These are phyloP conservation scores for Rhinocladiella mackenziei DNA, from an alignment of 2,329 filamentous ascomycete genomes.

Conservation along the genomic window DNA sequence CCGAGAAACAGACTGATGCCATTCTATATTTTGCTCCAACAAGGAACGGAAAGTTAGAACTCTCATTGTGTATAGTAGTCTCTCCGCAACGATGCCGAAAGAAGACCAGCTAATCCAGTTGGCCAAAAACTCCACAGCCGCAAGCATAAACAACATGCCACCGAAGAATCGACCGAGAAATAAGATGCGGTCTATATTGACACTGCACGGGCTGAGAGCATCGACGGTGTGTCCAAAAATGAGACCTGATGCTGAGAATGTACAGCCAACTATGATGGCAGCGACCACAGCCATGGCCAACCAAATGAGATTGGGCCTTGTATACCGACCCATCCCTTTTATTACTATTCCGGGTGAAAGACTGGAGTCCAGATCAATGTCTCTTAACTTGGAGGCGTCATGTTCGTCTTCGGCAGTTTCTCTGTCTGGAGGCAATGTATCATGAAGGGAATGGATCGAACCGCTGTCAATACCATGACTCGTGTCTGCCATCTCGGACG, in stretches of 20 bases:
- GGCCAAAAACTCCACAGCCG: slow-evolving; percentile 56
- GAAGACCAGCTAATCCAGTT: slow-evolving; percentile 56
- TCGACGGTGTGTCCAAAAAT: slow-evolving; percentile 60
- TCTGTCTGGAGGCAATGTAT: background rate
- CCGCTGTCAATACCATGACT: background rate
- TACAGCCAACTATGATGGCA: slow-evolving; percentile 52
- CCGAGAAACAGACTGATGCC: slow-evolving; percentile 64
- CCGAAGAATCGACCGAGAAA: slow-evolving; percentile 52
- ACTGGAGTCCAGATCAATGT: slow-evolving; percentile 27
- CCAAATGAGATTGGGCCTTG: slow-evolving; percentile 44
- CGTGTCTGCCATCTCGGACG: slow-evolving; percentile 19
- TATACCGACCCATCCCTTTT: slow-evolving; percentile 35
- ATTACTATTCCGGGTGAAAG: slow-evolving; percentile 32
- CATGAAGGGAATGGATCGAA: background rate
- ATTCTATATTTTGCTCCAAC: slow-evolving; percentile 41
- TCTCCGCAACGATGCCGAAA: slow-evolving; percentile 23
- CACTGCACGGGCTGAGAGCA: slow-evolving; percentile 53
- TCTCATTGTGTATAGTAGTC: slow-evolving; percentile 17
- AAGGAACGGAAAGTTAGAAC: slow-evolving; percentile 26
- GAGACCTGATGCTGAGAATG: slow-evolving; percentile 55
- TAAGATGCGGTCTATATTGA: slow-evolving; percentile 44
- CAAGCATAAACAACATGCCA: slow-evolving; percentile 59
- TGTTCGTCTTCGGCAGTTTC: slow-evolving; percentile 29
- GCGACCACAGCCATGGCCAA: slow-evolving; percentile 50
- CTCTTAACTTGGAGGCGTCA: background rate